Evolutionary conservation across 2,329 filamentous ascomycete species (phyloP).

Genomic region (Penicillium olsonii): DNA sequence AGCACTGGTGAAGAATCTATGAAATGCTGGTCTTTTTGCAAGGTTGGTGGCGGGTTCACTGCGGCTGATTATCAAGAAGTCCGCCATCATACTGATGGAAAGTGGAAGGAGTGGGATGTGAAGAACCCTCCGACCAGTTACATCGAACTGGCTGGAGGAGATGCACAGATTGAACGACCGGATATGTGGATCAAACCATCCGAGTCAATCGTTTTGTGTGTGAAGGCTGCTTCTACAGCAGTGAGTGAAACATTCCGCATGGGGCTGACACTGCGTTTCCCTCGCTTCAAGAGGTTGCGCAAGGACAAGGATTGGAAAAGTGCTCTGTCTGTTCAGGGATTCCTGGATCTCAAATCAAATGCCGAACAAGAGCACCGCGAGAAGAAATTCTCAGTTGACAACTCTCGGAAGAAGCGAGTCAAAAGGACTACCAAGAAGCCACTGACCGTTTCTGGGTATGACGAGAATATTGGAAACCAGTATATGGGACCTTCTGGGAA

Average conservation of each 20-base stretch:
- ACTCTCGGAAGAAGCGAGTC: conserved; percentile 63
- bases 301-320: conserved; percentile 83
- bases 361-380: conserved; percentile 71
- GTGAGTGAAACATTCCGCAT: conserved; percentile 76
- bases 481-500: conserved; percentile 62
- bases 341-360: conserved; percentile 67
- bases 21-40: conserved; percentile 93
- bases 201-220: conserved; percentile 82
- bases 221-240: conserved; percentile 81
- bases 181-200: conserved; percentile 91
- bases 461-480: conserved; percentile 49
- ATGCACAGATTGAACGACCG: conserved; percentile 73
- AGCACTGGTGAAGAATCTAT: conserved; percentile 59
- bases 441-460: conserved; percentile 73
- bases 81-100: conserved; percentile 80
- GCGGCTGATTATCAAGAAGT: conserved; percentile 83
- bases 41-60: conserved; percentile 91
- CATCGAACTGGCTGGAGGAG: conserved; percentile 79
- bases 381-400: conserved; percentile 73
- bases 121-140: conserved; percentile 74
- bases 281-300: conserved; percentile 79
- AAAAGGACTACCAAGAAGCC: conserved; percentile 64
- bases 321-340: conserved; percentile 76
- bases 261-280: conserved; percentile 80
- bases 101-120: conserved; percentile 84